Base-by-base conservation (phyloP, 306 rosid genomes). In the Cicer judaicum region DNA sequence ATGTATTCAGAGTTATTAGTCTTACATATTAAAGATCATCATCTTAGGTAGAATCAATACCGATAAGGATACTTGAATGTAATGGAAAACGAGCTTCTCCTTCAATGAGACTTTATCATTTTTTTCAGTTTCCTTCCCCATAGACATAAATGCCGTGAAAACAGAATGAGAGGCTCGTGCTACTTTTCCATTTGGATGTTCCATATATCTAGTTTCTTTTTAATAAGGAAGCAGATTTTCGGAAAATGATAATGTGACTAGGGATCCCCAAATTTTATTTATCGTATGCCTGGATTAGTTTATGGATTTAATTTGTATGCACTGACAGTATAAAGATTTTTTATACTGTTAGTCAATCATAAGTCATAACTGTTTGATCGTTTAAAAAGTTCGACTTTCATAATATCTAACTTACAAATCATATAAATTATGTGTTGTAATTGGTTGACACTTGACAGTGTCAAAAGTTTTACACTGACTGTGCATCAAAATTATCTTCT, bases 51-150 rank as follows among this genome's bases (percentile, higher is more conserved):
- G 67, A 34, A 63, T 76, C 14, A 59, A 75, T 91, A 93, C 97
- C 92, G 56, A 49, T 77, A 93, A 83, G 53, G 97, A 91, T 84
- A 91, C 86, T 73, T 88, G 86, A 16, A 90, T 69, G 76, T 91
- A 93, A 80, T 91, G 89, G 87, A 93, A 91, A 80, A 81, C 96
- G 66, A 91, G 97, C 78, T 87, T 92, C 92, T 89, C 98, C 85
- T 93, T 93, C 76, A 89, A 74, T 11, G 85, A 85, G n/a, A 69
- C 82, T 67, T 76, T 66, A 39, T 83, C 88, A 7, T 81, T 86
- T 41, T 77, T 76, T 79, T 73, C 86, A 63, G 84, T 75, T 72
- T 91, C 96, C 80, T 86, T 84, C 36, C 91, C 93, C 34, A 85
- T 82, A 69, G 94, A 88, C 72, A 91, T 77, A 76, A 91, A 87